A percentile compares a stretch with the other conserved stretches of the same genome.
Conservation (phyloP, 2,329 filamentous ascomycete genomes). For the Talaromyces rugulosus region DNA sequence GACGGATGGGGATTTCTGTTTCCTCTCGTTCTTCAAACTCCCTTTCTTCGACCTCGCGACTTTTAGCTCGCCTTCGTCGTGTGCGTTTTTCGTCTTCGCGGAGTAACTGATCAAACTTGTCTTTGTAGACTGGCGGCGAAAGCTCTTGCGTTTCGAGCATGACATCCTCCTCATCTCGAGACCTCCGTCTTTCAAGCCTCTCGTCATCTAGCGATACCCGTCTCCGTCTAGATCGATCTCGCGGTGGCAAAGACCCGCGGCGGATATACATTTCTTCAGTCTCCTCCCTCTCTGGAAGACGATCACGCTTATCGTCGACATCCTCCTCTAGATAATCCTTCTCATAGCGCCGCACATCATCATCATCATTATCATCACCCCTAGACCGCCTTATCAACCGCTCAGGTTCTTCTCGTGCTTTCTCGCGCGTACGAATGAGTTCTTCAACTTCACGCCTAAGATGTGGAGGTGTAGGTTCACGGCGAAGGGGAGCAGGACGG, state of each 20-base stretch:
- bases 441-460: constrained; percentile 39
- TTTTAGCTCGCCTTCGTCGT: constrained; percentile 8
- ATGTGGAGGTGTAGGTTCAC: neutral
- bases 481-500: constrained; percentile 27
- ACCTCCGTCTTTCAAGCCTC: neutral
- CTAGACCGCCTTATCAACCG: neutral
- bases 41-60: constrained; percentile 3
- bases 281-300: constrained; percentile 17
- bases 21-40: neutral
- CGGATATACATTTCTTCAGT: constrained; percentile 12
- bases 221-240: constrained; percentile 16
- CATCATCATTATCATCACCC: neutral
- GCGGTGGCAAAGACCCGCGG: constrained; percentile 5
- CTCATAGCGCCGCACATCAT: constrained; percentile 16
- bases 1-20: neutral
- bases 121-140: constrained; percentile 10
- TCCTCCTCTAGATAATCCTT: constrained; percentile 22
- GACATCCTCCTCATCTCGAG: constrained; percentile 20
- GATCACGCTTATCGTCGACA: neutral
- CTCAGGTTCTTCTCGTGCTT: neutral
- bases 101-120: constrained; percentile 2
- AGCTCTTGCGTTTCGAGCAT: constrained; percentile 29
- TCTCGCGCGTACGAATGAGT: constrained; percentile 33
- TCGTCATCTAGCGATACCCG: constrained; percentile 19
- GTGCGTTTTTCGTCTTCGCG: constrained; percentile 8